Conservation (phyloP, 2,329 filamentous ascomycete genomes). For the Colletotrichum neosansevieriae region DNA sequence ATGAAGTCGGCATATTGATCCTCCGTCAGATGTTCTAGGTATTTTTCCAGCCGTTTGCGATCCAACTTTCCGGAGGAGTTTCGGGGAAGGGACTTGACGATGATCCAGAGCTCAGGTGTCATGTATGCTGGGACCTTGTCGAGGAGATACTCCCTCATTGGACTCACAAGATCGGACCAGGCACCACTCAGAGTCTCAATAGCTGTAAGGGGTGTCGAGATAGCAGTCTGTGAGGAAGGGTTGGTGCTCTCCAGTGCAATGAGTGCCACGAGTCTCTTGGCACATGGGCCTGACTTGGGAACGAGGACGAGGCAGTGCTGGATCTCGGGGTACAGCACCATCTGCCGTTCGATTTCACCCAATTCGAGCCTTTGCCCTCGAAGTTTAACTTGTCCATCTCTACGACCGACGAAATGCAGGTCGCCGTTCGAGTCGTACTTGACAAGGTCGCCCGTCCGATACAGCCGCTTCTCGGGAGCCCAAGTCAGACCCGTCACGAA, state of each 20-base stretch:
- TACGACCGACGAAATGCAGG: conserved; percentile 77
- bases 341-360: conserved; percentile 73
- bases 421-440: conserved; percentile 81
- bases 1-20: neutral
- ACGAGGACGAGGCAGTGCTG: conserved; percentile 23
- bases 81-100: conserved; percentile 56
- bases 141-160: conserved; percentile 11
- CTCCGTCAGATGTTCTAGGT: conserved; percentile 11
- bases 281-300: conserved; percentile 22
- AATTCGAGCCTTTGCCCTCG: conserved; percentile 84
- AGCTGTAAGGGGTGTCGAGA: neutral
- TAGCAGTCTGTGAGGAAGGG: too few relatives aligned
- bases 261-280: neutral
- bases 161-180: conserved; percentile 13
- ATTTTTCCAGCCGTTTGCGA: conserved; percentile 53
- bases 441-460: conserved; percentile 85
- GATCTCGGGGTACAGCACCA: neutral
- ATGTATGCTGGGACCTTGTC: conserved; percentile 57
- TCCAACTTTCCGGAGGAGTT: conserved; percentile 62
- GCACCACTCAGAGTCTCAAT: neutral
- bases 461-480: conserved; percentile 71
- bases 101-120: conserved; percentile 60
- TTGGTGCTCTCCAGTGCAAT: neutral
- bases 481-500: conserved; percentile 76
- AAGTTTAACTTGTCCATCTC: conserved; percentile 85